Conservation (phyloP, 169 alveolate species). For the Babesia divergens region DNA sequence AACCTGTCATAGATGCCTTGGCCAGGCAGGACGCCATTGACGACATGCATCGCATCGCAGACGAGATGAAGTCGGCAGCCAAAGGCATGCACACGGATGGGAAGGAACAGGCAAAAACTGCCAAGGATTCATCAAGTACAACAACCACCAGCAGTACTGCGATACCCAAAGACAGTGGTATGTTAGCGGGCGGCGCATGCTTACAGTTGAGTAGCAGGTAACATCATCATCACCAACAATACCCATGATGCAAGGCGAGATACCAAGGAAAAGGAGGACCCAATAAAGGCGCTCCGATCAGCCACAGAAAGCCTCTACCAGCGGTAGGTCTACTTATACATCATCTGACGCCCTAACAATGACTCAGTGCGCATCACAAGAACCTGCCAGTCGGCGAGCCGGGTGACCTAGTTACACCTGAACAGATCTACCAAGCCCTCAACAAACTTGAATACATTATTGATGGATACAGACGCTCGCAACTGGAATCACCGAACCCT, state of each 20-base stretch:
- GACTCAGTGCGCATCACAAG: constrained; percentile 54
- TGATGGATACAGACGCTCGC: constrained; percentile 51
- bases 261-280: constrained; percentile 40
- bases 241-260: constrained; percentile 11
- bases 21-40: constrained; percentile 23
- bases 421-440: constrained; percentile 48
- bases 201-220: constrained; percentile 13
- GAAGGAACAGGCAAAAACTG: background rate
- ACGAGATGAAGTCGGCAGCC: constrained; percentile 23
- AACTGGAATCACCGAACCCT: constrained; percentile 43
- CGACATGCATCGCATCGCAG: constrained; percentile 21
- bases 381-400: constrained; percentile 57
- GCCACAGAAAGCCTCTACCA: constrained; percentile 49
- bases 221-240: constrained; percentile 47
- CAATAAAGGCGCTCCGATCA: constrained; percentile 35
- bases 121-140: background rate
- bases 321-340: constrained; percentile 16
- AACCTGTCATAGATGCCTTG: constrained; percentile 4
- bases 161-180: constrained; percentile 31
- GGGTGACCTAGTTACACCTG: constrained; percentile 51
- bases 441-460: constrained; percentile 47
- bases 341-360: background rate
- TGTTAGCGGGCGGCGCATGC: background rate
- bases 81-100: constrained; percentile 13
- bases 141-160: constrained; percentile 9